phyloP scores from a whole-genome alignment of 495 filamentous ascomycete species.

The Platismatia glauca region DNA sequence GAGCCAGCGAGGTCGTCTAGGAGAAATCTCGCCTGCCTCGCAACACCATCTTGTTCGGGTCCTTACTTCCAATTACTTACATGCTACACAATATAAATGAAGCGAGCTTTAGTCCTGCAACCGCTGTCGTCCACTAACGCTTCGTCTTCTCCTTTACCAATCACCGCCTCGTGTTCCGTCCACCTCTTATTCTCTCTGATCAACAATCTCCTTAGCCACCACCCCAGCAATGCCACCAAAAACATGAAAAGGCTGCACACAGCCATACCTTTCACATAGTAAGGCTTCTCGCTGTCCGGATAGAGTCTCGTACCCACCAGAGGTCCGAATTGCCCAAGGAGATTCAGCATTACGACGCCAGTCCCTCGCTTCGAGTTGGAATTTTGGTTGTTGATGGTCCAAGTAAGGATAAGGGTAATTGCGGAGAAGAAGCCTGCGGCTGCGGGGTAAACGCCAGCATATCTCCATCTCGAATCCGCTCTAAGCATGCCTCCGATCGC shows the following conservation, averaged over 20 bases:
- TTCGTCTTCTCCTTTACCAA: slow-evolving; percentile 13
- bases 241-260: slow-evolving; percentile 52
- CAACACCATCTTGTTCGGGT: too few species aligned
- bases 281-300: slow-evolving; percentile 46
- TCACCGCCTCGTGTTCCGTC: background rate
- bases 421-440: slow-evolving; percentile 52
- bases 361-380: slow-evolving; percentile 46
- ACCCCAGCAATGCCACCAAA: slow-evolving; percentile 38
- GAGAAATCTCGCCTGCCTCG: too few species aligned
- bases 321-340: slow-evolving; percentile 55
- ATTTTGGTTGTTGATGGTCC: slow-evolving; percentile 55
- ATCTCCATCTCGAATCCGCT: slow-evolving; percentile 34
- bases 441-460: slow-evolving; percentile 50
- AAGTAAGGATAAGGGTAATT: slow-evolving; percentile 55
- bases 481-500: slow-evolving; percentile 31
- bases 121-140: slow-evolving; percentile 12
- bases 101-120: background rate
- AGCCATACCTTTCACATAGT: slow-evolving; percentile 49
- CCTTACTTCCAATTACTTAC: background rate
- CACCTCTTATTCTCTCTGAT: slow-evolving; percentile 32
- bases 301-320: slow-evolving; percentile 54
- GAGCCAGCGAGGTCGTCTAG: too few species aligned
- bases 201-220: slow-evolving; percentile 38
- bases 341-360: slow-evolving; percentile 48
- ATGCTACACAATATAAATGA: background rate